Conservation (phyloP, 306 rosid genomes). For the Acacia melanoxylon region DNA sequence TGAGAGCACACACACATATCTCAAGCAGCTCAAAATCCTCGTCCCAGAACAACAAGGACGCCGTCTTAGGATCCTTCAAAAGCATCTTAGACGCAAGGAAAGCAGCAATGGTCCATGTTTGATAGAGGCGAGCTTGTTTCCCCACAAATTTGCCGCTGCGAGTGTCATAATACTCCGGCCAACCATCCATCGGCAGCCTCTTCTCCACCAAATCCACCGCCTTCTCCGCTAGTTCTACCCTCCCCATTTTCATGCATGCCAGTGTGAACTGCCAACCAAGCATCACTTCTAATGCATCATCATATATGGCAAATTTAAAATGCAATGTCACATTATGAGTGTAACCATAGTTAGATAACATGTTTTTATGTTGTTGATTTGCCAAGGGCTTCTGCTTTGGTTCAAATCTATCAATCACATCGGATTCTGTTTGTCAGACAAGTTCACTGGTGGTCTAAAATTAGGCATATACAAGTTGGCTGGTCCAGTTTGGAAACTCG, state of each 20-base stretch:
- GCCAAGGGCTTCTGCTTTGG: neutral
- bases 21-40: slow-evolving; percentile 85
- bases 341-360: neutral
- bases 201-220: slow-evolving; percentile 76
- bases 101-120: slow-evolving; percentile 85
- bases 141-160: slow-evolving; percentile 72
- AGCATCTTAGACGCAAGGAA: slow-evolving; percentile 76
- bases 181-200: slow-evolving; percentile 58
- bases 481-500: neutral
- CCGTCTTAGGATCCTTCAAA: slow-evolving; percentile 68
- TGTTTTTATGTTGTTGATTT: neutral
- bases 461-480: neutral
- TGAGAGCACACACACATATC: slow-evolving; percentile 71
- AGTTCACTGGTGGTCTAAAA: neutral
- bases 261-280: slow-evolving; percentile 58
- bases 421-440: neutral
- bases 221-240: slow-evolving; percentile 63
- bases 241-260: slow-evolving; percentile 93
- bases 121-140: slow-evolving; percentile 69
- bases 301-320: neutral
- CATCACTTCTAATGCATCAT: neutral
- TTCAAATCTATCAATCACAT: neutral
- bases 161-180: slow-evolving; percentile 90
- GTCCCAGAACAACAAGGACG: slow-evolving; percentile 82
- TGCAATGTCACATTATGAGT: neutral